Base-by-base conservation (phyloP, 345 rosid genomes). In the Syzygium aromaticum region DNA sequence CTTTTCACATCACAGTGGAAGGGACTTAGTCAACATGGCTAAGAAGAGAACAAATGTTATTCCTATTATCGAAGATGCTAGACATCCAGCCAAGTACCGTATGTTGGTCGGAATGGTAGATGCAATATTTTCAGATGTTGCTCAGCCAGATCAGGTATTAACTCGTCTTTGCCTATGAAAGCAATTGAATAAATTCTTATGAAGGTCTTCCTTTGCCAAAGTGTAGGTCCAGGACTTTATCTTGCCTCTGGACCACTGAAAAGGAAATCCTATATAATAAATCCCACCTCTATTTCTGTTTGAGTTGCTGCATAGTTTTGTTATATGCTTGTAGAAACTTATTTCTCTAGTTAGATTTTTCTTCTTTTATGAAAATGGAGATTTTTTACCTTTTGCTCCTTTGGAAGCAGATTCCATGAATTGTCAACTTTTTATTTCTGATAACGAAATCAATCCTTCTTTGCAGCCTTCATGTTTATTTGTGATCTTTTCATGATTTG, bases 51-150 rank as follows among this genome's bases (percentile, higher is more conserved):
- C 99, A 0, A 96, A 98, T 92, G 95, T 98, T 61, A 94, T 98
- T 15, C 99, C 99, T 67, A 98, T 96, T 82, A 96, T 98, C 86
- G 98, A 98, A 78, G 99, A 98, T 96, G 99, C 99, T 38, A 94
- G 99, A 88, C 98, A 96, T 92, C 99, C 99, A 17, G 91, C 97
- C 25, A 98, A 96, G 90, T 96, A 98, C 90, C 90, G 98, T 43
- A 98, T 95, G 99, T 93, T 98, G 84, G 98, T 98, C 23, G 98
- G 98, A 88, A 98, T 98, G 98, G 98, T 96, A 64, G 99, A 98
- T 94, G 99, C 96, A 23, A 94, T 95, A 80, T 98, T 98, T 91
- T 96, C 99, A 83, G 99, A 98, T 92, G 99, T 98, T 93, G 99
- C 99, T 54, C 99, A 98, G 89, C 99, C 99, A 0, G 99, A 98